Evolutionary conservation across 2,329 filamentous ascomycete genomes (phyloP).

Genomic region (Fusarium sp.): DNA sequence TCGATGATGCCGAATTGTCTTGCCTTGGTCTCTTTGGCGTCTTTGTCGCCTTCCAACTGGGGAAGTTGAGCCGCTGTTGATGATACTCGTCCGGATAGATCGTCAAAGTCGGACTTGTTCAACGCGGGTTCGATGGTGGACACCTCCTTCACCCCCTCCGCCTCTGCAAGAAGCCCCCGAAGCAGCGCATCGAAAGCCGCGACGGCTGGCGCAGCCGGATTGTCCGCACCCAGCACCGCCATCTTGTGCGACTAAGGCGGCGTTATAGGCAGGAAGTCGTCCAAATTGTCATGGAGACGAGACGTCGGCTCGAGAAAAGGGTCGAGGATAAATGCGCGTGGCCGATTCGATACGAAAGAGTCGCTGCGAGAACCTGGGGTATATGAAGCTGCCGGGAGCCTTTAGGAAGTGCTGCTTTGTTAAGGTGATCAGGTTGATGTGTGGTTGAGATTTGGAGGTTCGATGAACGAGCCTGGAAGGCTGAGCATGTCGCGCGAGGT

Average conservation of each 20-base stretch:
- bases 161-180: constrained; percentile 68
- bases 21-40: constrained; percentile 55
- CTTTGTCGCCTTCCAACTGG: constrained; percentile 47
- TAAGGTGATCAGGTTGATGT: constrained; percentile 5
- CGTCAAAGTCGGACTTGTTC: constrained; percentile 73
- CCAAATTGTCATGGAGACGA: constrained; percentile 24
- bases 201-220: constrained; percentile 65
- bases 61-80: constrained; percentile 47
- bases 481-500: constrained; percentile 27
- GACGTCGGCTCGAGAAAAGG: neutral
- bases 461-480: constrained; percentile 33
- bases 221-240: constrained; percentile 60
- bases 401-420: constrained; percentile 2
- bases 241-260: constrained; percentile 52
- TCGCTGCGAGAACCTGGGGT: neutral
- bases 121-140: constrained; percentile 79
- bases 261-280: constrained; percentile 15
- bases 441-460: constrained; percentile 19
- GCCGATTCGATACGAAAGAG: neutral
- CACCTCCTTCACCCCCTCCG: constrained; percentile 68
- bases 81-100: constrained; percentile 59
- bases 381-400: neutral
- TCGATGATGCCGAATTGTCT: constrained; percentile 81
- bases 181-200: constrained; percentile 66
- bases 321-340: neutral